phyloP scores from a whole-genome alignment of 2,329 filamentous ascomycete species.

The Orbilia oligospora region DNA sequence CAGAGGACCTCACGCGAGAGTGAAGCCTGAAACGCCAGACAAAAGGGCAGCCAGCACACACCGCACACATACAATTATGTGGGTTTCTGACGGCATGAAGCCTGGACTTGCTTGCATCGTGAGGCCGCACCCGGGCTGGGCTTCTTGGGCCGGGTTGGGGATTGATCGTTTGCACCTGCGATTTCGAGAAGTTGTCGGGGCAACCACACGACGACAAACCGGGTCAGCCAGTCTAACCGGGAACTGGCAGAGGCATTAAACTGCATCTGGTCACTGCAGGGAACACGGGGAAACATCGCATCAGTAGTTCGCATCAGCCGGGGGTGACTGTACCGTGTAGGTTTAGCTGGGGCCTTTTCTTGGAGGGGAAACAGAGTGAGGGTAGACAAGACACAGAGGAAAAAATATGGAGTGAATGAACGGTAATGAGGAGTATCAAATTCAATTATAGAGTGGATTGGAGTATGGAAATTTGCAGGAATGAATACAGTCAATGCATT shows the following conservation, averaged over 20 bases:
- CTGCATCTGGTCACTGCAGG: slow-evolving; percentile 12
- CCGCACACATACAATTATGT: too few relatives aligned
- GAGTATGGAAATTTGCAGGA: slow-evolving; percentile 5
- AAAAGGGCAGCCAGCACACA: background rate
- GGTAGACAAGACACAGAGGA: background rate
- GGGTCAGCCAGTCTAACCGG: slow-evolving; percentile 8
- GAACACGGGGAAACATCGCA: background rate
- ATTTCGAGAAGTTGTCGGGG: slow-evolving; percentile 35
- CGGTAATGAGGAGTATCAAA: background rate
- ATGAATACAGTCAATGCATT: background rate
- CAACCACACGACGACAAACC: slow-evolving; percentile 39
- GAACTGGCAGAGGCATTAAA: slow-evolving; percentile 23
- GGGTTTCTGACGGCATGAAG: too few relatives aligned
- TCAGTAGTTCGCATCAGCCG: too few relatives aligned
- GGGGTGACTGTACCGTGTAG: too few relatives aligned
- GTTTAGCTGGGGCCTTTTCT: too few relatives aligned
- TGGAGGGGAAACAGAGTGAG: too few relatives aligned
- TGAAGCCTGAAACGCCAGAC: background rate
- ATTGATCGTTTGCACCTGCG: slow-evolving; percentile 33
- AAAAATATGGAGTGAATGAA: background rate
- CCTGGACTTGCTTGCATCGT: background rate
- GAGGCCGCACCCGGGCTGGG: slow-evolving; percentile 21
- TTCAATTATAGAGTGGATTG: background rate
- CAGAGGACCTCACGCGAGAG: background rate
- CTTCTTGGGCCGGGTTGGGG: too few relatives aligned